Evolutionary conservation across 1,284 basidiomycete species (phyloP).

Genomic region (Ceratobasidium sp.): DNA sequence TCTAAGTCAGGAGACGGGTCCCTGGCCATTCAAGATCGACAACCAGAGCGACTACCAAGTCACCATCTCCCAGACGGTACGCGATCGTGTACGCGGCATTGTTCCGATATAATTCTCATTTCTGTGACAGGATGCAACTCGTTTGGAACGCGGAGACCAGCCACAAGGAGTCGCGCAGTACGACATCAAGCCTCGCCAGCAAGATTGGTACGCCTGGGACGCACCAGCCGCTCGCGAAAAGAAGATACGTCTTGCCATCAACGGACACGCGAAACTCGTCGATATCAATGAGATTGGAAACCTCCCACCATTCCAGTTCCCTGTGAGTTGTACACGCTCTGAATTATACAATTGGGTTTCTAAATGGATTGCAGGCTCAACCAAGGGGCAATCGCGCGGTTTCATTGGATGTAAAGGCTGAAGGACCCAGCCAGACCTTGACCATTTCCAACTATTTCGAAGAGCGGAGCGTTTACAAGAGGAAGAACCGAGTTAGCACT

Average conservation of each 20-base stretch:
- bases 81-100: constrained; percentile 46
- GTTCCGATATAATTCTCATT: constrained; percentile 8
- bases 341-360: neutral
- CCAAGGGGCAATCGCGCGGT: constrained; percentile 71
- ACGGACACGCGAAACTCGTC: constrained; percentile 77
- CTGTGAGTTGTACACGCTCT: constrained; percentile 60
- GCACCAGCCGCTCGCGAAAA: constrained; percentile 89
- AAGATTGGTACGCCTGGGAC: constrained; percentile 92
- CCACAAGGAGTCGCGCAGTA: constrained; percentile 61
- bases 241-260: constrained; percentile 78
- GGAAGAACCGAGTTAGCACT: constrained; percentile 68
- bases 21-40: constrained; percentile 93
- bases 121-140: constrained; percentile 65
- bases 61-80: constrained; percentile 82
- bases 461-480: constrained; percentile 91
- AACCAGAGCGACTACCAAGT: constrained; percentile 87
- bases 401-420: constrained; percentile 94
- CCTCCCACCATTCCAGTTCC: constrained; percentile 90
- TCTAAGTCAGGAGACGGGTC: constrained; percentile 75
- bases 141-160: constrained; percentile 60
- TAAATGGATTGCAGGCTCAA: constrained; percentile 60
- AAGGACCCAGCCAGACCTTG: constrained; percentile 88
- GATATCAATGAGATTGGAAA: constrained; percentile 98
- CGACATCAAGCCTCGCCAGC: constrained; percentile 68
- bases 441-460: constrained; percentile 91